These are phyloP conservation scores for Myriosclerotinia scirpicola DNA, from an alignment of 2,329 filamentous ascomycete genomes.

Conservation along the genomic window DNA sequence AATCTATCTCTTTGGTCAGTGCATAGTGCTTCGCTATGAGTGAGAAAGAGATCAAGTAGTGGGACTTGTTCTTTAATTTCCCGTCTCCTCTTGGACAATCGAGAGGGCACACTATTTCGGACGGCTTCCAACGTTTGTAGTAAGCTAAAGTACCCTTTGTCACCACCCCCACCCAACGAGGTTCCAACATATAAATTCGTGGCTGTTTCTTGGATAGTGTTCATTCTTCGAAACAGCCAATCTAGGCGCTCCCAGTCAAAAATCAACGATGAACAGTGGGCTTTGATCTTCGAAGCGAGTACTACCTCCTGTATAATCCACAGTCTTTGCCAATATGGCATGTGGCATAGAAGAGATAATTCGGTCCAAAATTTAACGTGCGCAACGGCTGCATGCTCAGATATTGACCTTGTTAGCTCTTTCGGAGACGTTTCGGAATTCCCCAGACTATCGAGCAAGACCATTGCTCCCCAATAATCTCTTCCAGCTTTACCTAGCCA, in stretches of 20 bases:
- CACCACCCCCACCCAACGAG: neutral
- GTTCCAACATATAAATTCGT: neutral
- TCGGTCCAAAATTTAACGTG: slow-evolving; percentile 23
- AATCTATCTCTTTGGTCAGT: slow-evolving; percentile 22
- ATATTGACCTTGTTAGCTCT: slow-evolving; percentile 13
- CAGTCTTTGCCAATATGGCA: slow-evolving; percentile 21
- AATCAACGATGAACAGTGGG: slow-evolving; percentile 17
- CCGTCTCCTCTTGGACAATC: slow-evolving; percentile 17
- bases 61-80: slow-evolving; percentile 11
- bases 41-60: slow-evolving; percentile 23
- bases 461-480: slow-evolving; percentile 23
- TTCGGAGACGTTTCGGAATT: slow-evolving; percentile 9
- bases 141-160: slow-evolving; percentile 12
- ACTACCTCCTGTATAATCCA: slow-evolving; percentile 24
- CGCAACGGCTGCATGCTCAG: slow-evolving; percentile 6
- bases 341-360: slow-evolving; percentile 10
- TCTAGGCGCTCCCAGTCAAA: slow-evolving; percentile 22
- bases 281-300: slow-evolving; percentile 22
- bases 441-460: slow-evolving; percentile 16
- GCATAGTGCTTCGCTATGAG: slow-evolving; percentile 21
- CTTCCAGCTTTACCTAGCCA: slow-evolving; percentile 20
- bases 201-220: neutral
- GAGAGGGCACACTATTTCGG: slow-evolving; percentile 14
- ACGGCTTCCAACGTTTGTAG: slow-evolving; percentile 17
- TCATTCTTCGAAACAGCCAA: slow-evolving; percentile 18